Base-by-base conservation (phyloP, 129 eudicot species). In the Calendula officinalis region DNA sequence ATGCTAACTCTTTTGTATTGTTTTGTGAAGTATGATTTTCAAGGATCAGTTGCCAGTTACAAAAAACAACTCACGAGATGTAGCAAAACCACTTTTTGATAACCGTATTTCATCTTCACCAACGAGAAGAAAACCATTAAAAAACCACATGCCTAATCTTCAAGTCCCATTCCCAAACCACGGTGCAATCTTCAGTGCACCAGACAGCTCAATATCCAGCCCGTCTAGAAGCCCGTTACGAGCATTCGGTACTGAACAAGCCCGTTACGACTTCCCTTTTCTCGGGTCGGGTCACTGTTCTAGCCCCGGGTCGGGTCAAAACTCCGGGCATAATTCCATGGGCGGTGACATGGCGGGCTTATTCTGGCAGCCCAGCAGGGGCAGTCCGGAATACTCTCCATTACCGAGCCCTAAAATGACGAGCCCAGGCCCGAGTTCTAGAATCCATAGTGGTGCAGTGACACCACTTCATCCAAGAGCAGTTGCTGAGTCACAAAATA, bases 291-390 rank as follows among this genome's bases (percentile, higher is more conserved):
- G 96, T 34, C 99, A 92, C 62, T 85, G 96, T 81, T 92, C 99
- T 38, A 88, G 96, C 68, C 99, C 99, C 3, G 99, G 95, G 12
- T 92, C 99, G 7, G 99, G 95, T 43, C 96, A 92, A 69, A 92
- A 90, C 66, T 92, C 99, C 6, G 99, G 99, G 32, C 95, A 92
- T 67, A 92, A 92, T 74, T 92, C 99, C 33, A 85, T 88, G 96
- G 99, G 99, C 34, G 96, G 95, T 70, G 99, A 92, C 60, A 88
- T 85, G 83, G 82, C 83, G 3, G 96, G 96, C 30, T 67, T 92
- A 71, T 92, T 92, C 77, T 88, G 98, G 98, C 96, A 85, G 73
- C 98, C 96, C 7, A 85, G 98, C 69, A 83, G 98, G 75, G 96
- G 96, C 62, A 92, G 98, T 74, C 96, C 98, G 12, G 98, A 92